phyloP scores from a whole-genome alignment of 2,329 filamentous ascomycete genomes.

The Neofusicoccum kwambonambiense region DNA sequence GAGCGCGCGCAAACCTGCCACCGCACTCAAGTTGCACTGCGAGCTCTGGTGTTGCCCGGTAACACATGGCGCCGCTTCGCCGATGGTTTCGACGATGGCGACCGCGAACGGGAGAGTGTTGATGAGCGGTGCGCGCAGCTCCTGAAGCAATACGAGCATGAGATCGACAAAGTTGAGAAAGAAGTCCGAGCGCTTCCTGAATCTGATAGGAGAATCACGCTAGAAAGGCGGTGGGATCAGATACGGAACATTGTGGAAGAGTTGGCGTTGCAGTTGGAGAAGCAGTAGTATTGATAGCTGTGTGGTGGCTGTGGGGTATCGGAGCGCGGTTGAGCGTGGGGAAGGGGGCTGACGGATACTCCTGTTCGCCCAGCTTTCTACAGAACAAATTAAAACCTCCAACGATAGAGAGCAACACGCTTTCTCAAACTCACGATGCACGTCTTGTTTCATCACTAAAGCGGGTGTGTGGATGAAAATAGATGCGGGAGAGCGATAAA shows the following conservation, averaged over 20 bases:
- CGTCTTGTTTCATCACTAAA: too few species aligned
- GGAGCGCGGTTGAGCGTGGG: too few species aligned
- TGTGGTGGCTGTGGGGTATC: too few species aligned
- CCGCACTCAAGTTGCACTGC: conserved; percentile 46
- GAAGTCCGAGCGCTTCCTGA: conserved; percentile 32
- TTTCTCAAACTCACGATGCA: too few species aligned
- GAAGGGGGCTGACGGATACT: too few species aligned
- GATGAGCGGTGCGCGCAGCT: conserved; percentile 36
- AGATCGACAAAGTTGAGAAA: conserved; percentile 18
- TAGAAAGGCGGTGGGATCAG: conserved; percentile 39
- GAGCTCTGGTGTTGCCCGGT: conserved; percentile 31
- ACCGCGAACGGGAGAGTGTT: conserved; percentile 36
- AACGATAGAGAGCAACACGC: too few species aligned
- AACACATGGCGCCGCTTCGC: conserved; percentile 31
- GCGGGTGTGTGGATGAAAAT: too few species aligned
- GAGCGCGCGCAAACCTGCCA: conserved; percentile 39
- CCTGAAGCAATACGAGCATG: conserved; percentile 31
- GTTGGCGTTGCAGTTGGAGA: background rate
- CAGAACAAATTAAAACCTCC: too few species aligned
- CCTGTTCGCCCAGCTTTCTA: too few species aligned
- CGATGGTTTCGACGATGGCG: conserved; percentile 32
- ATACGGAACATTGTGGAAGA: conserved; percentile 28
- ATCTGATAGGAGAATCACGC: conserved; percentile 26
- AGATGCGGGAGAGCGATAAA: too few species aligned
- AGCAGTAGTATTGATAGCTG: background rate